Evolutionary conservation across 345 rosid genomes (phyloP).

Genomic region (Salix caprea): DNA sequence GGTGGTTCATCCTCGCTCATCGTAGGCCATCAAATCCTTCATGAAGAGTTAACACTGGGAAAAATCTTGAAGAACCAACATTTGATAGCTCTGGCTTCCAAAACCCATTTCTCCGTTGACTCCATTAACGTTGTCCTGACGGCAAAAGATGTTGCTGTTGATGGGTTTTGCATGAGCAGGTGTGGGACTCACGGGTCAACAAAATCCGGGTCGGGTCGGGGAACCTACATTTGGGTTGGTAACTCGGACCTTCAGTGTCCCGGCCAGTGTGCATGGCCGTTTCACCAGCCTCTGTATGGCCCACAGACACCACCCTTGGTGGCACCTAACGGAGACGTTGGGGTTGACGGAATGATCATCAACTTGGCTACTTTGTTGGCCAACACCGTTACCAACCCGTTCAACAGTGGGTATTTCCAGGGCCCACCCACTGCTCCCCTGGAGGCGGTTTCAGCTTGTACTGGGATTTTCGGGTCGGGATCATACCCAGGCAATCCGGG

Average conservation of each 20-base stretch:
- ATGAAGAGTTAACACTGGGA: conserved; percentile 55
- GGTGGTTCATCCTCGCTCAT: conserved; percentile 40
- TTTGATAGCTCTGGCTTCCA: conserved; percentile 53
- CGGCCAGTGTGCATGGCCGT: conserved; percentile 97
- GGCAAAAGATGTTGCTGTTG: conserved; percentile 71
- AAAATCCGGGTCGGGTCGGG: conserved; percentile 26
- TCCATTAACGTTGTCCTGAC: conserved; percentile 67
- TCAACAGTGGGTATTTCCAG: conserved; percentile 60
- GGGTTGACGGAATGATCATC: conserved; percentile 87
- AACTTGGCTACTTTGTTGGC: conserved; percentile 75
- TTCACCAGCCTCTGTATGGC: conserved; percentile 88
- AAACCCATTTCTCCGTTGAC: conserved; percentile 25
- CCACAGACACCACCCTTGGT: conserved; percentile 78
- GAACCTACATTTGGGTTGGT: conserved; percentile 79
- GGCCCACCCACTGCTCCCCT: conserved; percentile 68
- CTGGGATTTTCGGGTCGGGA: conserved; percentile 76
- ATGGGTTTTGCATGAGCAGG: conserved; percentile 67
- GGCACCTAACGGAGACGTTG: conserved; percentile 89
- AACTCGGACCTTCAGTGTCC: conserved; percentile 84
- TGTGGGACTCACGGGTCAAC: conserved; percentile 75
- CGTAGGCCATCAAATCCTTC: conserved; percentile 60
- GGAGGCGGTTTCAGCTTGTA: conserved; percentile 74
- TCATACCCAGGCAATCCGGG: conserved; percentile 86
- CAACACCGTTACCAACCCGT: conserved; percentile 76
- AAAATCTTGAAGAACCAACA: conserved; percentile 46